phyloP scores from a whole-genome alignment of 225 moss, liverwort and hornwort genomes.

The Bryoerythrophyllum caledonicum region DNA sequence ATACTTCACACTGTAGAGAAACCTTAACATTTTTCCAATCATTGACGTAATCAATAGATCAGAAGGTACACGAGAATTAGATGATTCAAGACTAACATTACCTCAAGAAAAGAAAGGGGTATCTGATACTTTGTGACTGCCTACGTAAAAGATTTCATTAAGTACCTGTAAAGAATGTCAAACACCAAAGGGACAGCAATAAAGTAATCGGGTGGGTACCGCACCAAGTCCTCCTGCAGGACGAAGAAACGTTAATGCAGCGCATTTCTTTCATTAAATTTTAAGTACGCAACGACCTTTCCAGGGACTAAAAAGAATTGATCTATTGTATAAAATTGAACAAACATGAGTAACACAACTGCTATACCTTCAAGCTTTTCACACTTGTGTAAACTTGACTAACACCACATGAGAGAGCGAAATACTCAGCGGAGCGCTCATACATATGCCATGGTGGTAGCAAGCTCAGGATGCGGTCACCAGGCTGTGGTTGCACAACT shows the following conservation, averaged over 20 bases:
- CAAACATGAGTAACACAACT: background rate
- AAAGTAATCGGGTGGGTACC: conserved; percentile 72
- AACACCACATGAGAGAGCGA: conserved; percentile 65
- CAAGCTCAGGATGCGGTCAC: conserved; percentile 61
- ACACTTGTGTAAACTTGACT: conserved; percentile 72
- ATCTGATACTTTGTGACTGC: background rate
- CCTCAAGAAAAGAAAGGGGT: background rate
- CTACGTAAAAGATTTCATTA: conserved; percentile 1
- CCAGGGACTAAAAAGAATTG: background rate
- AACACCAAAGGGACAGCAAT: conserved; percentile 81
- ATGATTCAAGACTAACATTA: background rate
- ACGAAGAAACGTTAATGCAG: conserved; percentile 4
- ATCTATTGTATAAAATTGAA: background rate
- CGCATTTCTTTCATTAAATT: background rate
- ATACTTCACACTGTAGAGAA: background rate
- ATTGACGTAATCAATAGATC: background rate
- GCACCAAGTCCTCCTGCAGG: conserved; percentile 67
- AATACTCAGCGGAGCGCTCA: conserved; percentile 86
- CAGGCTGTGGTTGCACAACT: conserved; percentile 56
- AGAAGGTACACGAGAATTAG: background rate
- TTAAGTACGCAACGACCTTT: background rate
- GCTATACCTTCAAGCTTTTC: conserved; percentile 63
- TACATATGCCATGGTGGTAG: conserved; percentile 94
- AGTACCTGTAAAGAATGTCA: conserved; percentile 76
- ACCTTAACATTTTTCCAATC: background rate